Evolutionary conservation across 1,139 yeast species (phyloP).

Genomic region (Protomyces gravidus): DNA sequence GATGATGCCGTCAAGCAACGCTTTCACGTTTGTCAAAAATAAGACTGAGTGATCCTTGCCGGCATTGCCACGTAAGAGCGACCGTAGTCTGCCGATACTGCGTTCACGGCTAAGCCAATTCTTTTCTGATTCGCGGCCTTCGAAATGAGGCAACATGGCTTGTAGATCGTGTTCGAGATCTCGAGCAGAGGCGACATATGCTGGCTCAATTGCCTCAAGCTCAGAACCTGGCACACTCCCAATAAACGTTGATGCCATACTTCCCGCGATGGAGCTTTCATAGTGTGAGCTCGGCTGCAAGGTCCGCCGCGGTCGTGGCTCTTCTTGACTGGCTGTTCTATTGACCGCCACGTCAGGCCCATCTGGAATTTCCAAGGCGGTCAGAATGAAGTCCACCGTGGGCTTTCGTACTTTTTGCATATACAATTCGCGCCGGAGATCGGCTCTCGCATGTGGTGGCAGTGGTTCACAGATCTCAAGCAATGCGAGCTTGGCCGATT

Average conservation of each 20-base stretch:
- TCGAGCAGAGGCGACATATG: slow-evolving; percentile 38
- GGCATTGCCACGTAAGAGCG: slow-evolving; percentile 58
- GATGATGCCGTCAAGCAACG: slow-evolving; percentile 56
- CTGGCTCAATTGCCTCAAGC: slow-evolving; percentile 38
- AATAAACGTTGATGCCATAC: slow-evolving; percentile 29
- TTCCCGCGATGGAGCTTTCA: slow-evolving; percentile 24
- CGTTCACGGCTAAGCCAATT: slow-evolving; percentile 80
- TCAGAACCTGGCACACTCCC: slow-evolving; percentile 37
- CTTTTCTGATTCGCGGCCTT: slow-evolving; percentile 79
- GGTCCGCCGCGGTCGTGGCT: slow-evolving; percentile 22
- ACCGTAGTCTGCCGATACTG: slow-evolving; percentile 54
- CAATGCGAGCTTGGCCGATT: slow-evolving; percentile 43
- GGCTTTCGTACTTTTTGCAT: slow-evolving; percentile 43
- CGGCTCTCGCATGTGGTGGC: slow-evolving; percentile 47
- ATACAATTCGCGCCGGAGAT: slow-evolving; percentile 50
- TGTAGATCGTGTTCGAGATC: slow-evolving; percentile 44
- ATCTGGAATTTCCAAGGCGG: slow-evolving; percentile 26
- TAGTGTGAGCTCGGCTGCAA: slow-evolving; percentile 27
- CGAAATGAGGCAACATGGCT: slow-evolving; percentile 47
- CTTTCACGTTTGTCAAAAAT: slow-evolving; percentile 47
- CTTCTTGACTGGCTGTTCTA: slow-evolving; percentile 9
- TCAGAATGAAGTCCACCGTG: slow-evolving; percentile 31
- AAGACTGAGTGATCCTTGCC: slow-evolving; percentile 45
- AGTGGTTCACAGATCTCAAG: slow-evolving; percentile 45
- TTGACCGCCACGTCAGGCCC: slow-evolving; percentile 11